Percentiles rank a stretch among this genome's conserved stretches.
Conservation (phyloP, 2,329 filamentous ascomycete species). For the Paecilomyces dactylethromorphus region DNA sequence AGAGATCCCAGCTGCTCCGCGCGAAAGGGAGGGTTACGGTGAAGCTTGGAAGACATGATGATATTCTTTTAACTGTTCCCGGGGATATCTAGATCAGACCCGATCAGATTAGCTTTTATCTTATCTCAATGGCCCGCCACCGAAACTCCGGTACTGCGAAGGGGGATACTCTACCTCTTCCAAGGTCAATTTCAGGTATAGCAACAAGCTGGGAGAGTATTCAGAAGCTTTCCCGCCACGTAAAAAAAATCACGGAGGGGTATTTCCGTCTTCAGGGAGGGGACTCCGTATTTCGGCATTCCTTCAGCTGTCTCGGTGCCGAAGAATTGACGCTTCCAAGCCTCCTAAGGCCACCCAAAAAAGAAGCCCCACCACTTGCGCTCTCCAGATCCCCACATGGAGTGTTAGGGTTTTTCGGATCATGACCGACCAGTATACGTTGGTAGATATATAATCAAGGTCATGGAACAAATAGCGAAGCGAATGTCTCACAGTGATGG, state of each 20-base stretch:
- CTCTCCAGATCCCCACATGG: background rate
- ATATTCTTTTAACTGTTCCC: background rate
- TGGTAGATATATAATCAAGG: background rate
- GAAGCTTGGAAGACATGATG: conserved; percentile 26
- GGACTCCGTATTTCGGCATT: background rate
- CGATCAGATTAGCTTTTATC: background rate
- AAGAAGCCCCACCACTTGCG: background rate
- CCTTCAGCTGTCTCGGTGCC: background rate
- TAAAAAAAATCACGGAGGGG: background rate
- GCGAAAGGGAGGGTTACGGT: conserved; percentile 55
- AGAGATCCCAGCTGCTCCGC: conserved; percentile 68
- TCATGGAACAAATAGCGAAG: background rate
- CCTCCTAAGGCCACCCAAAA: background rate
- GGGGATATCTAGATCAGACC: background rate
- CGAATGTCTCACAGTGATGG: background rate
- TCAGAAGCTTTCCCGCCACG: background rate
- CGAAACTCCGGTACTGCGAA: background rate
- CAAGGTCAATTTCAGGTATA: background rate
- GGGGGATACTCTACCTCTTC: background rate
- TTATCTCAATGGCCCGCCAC: background rate
- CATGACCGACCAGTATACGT: background rate
- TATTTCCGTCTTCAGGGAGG: background rate
- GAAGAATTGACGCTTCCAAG: background rate
- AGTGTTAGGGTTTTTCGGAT: background rate
- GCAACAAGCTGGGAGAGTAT: background rate